A percentile compares a stretch with the other conserved stretches of the same genome.
Evolutionary conservation across 106 monocot genomes (phyloP).

Genomic region (Platanthera guangdongensis): DNA sequence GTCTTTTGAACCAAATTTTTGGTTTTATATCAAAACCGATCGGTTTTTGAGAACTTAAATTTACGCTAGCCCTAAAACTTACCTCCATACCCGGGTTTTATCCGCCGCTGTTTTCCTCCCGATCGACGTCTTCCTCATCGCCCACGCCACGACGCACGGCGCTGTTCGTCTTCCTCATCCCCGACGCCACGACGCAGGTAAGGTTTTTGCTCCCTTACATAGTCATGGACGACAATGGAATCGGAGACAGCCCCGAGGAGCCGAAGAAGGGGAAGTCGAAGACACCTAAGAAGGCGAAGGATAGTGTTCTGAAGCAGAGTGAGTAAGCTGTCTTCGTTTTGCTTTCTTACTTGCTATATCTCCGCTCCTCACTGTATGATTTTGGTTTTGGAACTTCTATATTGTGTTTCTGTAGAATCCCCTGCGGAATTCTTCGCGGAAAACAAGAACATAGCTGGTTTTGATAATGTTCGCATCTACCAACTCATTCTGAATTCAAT

Average conservation of each 20-base stretch:
- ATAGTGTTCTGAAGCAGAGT: conserved; percentile 81
- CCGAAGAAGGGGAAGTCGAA: conserved; percentile 39
- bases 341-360: not conserved
- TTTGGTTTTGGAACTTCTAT: not conserved
- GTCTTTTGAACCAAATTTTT: no score
- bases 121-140: no score
- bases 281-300: conserved; percentile 27
- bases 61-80: no score
- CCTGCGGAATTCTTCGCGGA: conserved; percentile 98
- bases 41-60: no score
- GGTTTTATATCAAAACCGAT: no score
- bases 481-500: not conserved
- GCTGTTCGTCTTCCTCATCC: no score
- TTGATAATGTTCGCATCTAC: conserved; percentile 65
- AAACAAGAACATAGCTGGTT: conserved; percentile 99
- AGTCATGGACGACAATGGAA: conserved; percentile 30
- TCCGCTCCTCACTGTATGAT: not conserved
- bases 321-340: not conserved
- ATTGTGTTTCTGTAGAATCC: conserved; percentile 53
- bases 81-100: no score
- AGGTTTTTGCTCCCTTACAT: no score
- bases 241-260: conserved; percentile 26
- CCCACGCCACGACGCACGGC: no score
- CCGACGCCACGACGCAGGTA: no score
- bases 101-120: no score